Conservation (phyloP, 352 stramenopile genomes). For the Phytophthora meadii region DNA sequence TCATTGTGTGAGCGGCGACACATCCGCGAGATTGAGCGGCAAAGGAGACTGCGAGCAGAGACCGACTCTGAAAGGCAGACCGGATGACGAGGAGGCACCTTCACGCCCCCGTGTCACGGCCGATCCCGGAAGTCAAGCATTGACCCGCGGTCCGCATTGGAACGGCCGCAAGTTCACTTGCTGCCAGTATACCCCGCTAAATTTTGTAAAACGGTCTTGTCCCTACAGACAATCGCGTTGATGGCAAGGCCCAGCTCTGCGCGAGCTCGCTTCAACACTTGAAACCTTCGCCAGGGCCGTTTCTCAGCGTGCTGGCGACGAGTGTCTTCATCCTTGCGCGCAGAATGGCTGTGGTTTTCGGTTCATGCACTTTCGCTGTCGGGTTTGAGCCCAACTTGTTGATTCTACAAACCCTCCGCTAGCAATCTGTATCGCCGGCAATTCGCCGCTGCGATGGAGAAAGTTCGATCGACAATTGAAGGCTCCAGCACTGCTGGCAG, state of each 20-base stretch:
- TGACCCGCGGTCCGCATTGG: slow-evolving; percentile 1
- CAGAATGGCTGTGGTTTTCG: slow-evolving; percentile 1
- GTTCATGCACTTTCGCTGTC: slow-evolving; percentile 15
- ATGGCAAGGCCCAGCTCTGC: slow-evolving; percentile 20
- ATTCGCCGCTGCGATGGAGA: no score
- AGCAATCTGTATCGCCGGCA: no score
- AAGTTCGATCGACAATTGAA: neutral
- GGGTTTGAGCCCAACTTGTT: neutral
- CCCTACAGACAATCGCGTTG: slow-evolving; percentile 24
- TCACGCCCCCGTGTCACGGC: slow-evolving; percentile 16
- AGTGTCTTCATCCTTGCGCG: slow-evolving; percentile 5
- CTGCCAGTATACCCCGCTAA: slow-evolving; percentile 15
- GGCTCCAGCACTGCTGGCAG: neutral
- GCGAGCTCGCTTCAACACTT: slow-evolving; percentile 26
- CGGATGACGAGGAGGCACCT: slow-evolving; percentile 30
- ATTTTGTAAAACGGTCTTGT: slow-evolving; percentile 29
- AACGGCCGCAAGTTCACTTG: slow-evolving; percentile 13
- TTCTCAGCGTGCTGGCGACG: slow-evolving; percentile 30
- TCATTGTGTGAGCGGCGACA: slow-evolving; percentile 29
- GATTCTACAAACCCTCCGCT: no score
- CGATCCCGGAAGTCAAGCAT: slow-evolving; percentile 23
- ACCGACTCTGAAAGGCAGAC: slow-evolving; percentile 28
- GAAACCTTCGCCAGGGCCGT: slow-evolving; percentile 23
- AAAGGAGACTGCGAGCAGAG: slow-evolving; percentile 30
- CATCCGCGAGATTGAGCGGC: slow-evolving; percentile 28